A percentile compares a stretch with the other conserved stretches of the same genome.
Conservation (phyloP, 805 yeast genomes). For the Nematodospora valgi region DNA sequence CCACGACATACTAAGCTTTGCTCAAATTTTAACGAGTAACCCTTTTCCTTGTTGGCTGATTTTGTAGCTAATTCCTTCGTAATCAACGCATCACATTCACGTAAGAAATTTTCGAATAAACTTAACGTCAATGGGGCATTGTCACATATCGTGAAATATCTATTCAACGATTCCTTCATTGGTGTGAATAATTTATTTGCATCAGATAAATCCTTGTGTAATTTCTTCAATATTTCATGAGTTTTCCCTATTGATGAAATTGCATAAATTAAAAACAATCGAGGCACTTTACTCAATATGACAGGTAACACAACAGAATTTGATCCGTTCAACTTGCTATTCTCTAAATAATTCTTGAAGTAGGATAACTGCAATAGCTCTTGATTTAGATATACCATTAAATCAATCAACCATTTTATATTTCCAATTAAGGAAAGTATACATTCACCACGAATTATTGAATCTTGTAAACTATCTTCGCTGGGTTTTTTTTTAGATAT, state of each 20-base stretch:
- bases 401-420: conserved; percentile 82
- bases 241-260: conserved; percentile 64
- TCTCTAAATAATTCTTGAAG: conserved; percentile 16
- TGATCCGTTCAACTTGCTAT: conserved; percentile 19
- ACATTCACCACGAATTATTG: conserved; percentile 58
- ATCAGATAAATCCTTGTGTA: conserved; percentile 47
- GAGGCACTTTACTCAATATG: conserved; percentile 64
- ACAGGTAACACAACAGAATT: conserved; percentile 54
- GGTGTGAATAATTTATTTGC: conserved; percentile 43
- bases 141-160: conserved; percentile 46
- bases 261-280: conserved; percentile 63
- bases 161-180: conserved; percentile 49
- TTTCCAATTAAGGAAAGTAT: conserved; percentile 67
- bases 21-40: conserved; percentile 48
- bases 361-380: conserved; percentile 54
- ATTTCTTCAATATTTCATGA: conserved; percentile 52
- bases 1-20: conserved; percentile 63
- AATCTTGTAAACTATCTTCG: conserved; percentile 51
- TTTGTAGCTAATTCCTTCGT: conserved; percentile 25
- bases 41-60: conserved; percentile 19
- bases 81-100: conserved; percentile 49
- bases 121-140: conserved; percentile 55
- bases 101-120: conserved; percentile 56
- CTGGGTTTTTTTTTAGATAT: conserved; percentile 56
- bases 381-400: conserved; percentile 67